Evolutionary conservation across 208 protist species (phyloP).

Genomic region (Acanthamoeba sp.): DNA sequence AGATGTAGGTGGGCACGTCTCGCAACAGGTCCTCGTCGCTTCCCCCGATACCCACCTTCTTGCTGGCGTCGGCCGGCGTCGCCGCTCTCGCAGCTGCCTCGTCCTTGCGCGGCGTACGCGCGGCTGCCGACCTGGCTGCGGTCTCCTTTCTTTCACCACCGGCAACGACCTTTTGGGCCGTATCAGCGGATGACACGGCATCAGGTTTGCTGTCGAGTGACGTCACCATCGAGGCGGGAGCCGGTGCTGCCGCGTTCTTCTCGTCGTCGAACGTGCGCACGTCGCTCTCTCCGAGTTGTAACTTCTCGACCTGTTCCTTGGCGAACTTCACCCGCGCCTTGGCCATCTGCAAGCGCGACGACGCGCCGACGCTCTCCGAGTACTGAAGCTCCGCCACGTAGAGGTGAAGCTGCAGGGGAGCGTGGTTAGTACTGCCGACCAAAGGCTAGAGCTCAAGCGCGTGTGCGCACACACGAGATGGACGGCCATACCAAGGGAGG

Average conservation of each 20-base stretch:
- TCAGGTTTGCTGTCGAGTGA: no score
- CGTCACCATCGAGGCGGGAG: no score
- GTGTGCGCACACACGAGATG: neutral
- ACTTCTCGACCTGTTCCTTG: neutral
- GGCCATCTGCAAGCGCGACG: neutral
- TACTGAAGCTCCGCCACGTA: constrained; percentile 36
- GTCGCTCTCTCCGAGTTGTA: neutral
- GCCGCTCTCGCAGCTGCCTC: neutral
- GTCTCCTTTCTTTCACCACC: neutral
- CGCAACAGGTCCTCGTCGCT: neutral
- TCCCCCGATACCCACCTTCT: neutral
- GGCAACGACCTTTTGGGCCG: no score
- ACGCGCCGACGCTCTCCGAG: constrained; percentile 11
- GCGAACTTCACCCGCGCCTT: neutral
- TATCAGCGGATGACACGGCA: neutral
- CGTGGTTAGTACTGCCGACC: neutral
- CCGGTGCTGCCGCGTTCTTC: neutral
- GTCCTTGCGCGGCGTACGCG: neutral
- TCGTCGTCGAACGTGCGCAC: neutral
- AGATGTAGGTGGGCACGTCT: constrained; percentile 44
- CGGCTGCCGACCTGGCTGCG: neutral
- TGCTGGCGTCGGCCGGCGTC: neutral
- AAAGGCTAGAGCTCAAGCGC: neutral
- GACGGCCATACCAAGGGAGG: neutral
- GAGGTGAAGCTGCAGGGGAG: neutral